A percentile compares a stretch with the other conserved stretches of the same genome.
Evolutionary conservation across 208 protist species (phyloP).

Genomic region (Vickermania spadyakhi): DNA sequence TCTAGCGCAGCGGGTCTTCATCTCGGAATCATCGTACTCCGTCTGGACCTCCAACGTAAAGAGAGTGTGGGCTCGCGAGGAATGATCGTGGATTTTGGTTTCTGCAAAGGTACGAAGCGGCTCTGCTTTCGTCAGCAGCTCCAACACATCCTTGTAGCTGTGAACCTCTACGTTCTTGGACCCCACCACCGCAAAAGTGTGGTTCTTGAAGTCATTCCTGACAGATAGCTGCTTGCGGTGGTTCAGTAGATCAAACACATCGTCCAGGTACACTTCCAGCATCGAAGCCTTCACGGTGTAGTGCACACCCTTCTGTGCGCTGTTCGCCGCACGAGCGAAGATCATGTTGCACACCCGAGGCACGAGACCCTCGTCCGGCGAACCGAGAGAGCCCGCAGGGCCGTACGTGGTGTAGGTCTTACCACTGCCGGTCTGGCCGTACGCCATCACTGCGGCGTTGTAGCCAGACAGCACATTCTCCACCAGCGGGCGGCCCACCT

Average conservation of each 20-base stretch:
- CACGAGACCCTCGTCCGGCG: conserved; percentile 58
- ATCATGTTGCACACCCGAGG: conserved; percentile 82
- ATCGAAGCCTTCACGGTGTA: conserved; percentile 72
- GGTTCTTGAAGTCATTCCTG: conserved; percentile 74
- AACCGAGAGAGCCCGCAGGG: conserved; percentile 39
- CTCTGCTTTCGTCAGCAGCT: conserved; percentile 71
- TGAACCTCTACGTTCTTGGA: conserved; percentile 64
- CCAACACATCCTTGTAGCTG: conserved; percentile 73
- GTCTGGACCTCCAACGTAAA: conserved; percentile 72
- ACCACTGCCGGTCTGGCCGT: conserved; percentile 84
- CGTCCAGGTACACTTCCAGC: conserved; percentile 95
- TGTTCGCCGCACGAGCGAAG: conserved; percentile 43
- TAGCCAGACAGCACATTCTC: conserved; percentile 84
- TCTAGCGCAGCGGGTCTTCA: conserved; percentile 42
- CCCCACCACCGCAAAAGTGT: conserved; percentile 85
- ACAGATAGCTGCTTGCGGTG: conserved; percentile 70
- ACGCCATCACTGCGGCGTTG: conserved; percentile 84
- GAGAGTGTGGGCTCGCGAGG: conserved; percentile 75
- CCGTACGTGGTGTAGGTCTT: conserved; percentile 83
- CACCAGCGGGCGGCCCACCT: conserved; percentile 76
- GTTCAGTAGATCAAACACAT: conserved; percentile 92
- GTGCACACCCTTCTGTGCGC: conserved; percentile 48
- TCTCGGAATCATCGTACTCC: conserved; percentile 40
- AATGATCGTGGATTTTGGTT: conserved; percentile 82
- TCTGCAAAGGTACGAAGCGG: conserved; percentile 82